Evolutionary conservation across 78 protist species (phyloP), one percentile per base, ranked within the genome.

Genomic region (Trichosphaerium sp.): DNA sequence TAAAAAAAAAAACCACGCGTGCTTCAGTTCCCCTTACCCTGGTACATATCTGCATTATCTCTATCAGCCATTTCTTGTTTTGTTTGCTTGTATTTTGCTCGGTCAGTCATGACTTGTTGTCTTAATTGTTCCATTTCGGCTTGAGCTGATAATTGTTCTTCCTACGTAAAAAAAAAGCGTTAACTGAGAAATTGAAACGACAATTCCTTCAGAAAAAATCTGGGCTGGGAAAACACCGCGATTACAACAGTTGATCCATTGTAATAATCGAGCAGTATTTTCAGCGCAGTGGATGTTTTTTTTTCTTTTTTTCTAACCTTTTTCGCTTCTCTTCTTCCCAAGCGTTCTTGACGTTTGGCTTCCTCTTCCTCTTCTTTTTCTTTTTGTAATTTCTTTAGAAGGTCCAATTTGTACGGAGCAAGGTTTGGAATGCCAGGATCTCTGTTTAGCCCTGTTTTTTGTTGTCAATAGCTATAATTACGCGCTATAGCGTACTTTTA

Each of bases 391-490:
- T 85, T 47, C 8, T 31, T 18, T 49, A 89, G 56, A 39, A 89
- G n/a, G 44, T 89, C 77, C n/a, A 79, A 87, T 65, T 89, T 89
- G 76, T 76, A 85, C 48, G 93, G 93, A 61, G 74, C 77, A 35
- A 85, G 56, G 64, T 87, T 89, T 28, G 97, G 97, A 12, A 92
- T 52, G 47, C 97, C 94, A 15, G 94, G 92, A 38, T 92, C 97
- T 73, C 89, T 88, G 60, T 74, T 83, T 26, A 38, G 10, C 40
- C 41, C 86, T 74, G 47, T 5, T 34, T 23, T 44, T 35, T 7
- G 1, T 3, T 8, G 44, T 3, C 25, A 5, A 14, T 0, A 25
- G 39, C 1, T 28, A 43, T 3, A 23, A 57, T 28, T 11, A 28
- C 56, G 2, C 2, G 56, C 15, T 28, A 26, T 25, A 1, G 38